Percentiles rank a stretch among this genome's conserved stretches.
Conservation (phyloP, 106 monocot genomes). For the Allium sativum region DNA sequence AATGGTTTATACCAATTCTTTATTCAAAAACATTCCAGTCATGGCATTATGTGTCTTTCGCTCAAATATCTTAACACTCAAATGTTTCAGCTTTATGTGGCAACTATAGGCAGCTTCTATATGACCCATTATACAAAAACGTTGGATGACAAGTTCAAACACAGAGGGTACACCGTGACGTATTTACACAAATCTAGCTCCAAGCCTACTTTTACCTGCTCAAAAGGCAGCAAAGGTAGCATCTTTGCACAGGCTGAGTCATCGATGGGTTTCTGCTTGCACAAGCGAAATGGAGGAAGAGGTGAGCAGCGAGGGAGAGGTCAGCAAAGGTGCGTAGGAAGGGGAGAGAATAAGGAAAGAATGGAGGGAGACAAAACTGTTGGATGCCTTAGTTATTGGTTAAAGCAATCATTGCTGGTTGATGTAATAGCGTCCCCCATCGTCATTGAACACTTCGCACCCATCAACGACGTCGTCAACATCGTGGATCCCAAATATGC, state of each 20-base stretch:
- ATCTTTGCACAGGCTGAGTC: slow-evolving; percentile 33
- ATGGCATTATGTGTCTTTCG: slow-evolving; percentile 57
- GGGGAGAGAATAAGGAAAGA: slow-evolving; percentile 14
- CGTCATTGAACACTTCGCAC: too few species aligned
- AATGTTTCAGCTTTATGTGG: slow-evolving; percentile 62
- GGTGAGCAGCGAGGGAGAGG: slow-evolving; percentile 18
- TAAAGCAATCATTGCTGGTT: too few species aligned
- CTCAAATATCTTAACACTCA: slow-evolving; percentile 6
- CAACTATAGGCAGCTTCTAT: slow-evolving; percentile 58
- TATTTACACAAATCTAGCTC: slow-evolving; percentile 31
- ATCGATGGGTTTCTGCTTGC: too few species aligned
- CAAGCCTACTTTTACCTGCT: slow-evolving; percentile 26
- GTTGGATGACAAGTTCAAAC: slow-evolving; percentile 33
- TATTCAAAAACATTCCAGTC: slow-evolving; percentile 57
- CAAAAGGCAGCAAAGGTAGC: slow-evolving; percentile 34
- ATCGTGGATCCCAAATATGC: too few species aligned
- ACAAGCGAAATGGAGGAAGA: slow-evolving; percentile 68
- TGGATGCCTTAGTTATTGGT: too few species aligned
- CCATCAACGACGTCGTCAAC: too few species aligned
- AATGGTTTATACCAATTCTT: slow-evolving; percentile 85
- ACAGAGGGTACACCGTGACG: slow-evolving; percentile 8
- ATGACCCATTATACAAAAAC: slow-evolving; percentile 22
- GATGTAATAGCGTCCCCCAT: too few species aligned
- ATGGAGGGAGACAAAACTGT: slow-evolving; percentile 19
- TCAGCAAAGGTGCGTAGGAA: slow-evolving; percentile 8